Evolutionary conservation across 768 basidiomycete species (phyloP).

Genomic region (Agaricus subrufescens): DNA sequence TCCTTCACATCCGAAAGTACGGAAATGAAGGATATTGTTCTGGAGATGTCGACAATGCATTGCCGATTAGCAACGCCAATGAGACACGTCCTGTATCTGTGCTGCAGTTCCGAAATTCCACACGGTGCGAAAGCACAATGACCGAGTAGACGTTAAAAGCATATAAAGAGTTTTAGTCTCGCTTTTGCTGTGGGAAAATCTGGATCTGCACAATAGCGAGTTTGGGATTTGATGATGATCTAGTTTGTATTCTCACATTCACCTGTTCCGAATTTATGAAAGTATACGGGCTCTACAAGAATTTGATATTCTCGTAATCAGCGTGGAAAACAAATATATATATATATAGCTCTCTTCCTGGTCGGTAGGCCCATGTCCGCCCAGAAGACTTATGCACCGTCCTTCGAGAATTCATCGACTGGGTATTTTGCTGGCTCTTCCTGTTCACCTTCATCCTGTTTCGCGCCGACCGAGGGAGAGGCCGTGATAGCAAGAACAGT

Average conservation of each 20-base stretch:
- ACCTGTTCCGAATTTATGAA: too few species aligned
- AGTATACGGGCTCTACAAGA: too few species aligned
- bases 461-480: constrained; percentile 14
- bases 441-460: neutral
- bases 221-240: too few species aligned
- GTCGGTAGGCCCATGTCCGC: too few species aligned
- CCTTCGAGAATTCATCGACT: too few species aligned
- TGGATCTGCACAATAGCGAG: too few species aligned
- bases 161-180: too few species aligned
- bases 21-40: neutral
- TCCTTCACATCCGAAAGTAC: neutral
- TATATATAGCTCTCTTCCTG: neutral
- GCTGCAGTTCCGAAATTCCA: neutral
- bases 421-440: neutral
- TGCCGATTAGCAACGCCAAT: neutral
- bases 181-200: too few species aligned
- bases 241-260: too few species aligned
- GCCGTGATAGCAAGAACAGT: constrained; percentile 22
- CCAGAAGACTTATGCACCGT: too few species aligned
- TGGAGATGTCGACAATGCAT: neutral
- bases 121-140: neutral
- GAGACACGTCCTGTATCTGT: neutral
- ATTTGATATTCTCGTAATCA: too few species aligned
- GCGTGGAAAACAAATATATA: neutral
- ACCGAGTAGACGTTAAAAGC: neutral